Base-by-base conservation (phyloP, 1,284 basidiomycete genomes). In the Cryptococcus sp. region DNA sequence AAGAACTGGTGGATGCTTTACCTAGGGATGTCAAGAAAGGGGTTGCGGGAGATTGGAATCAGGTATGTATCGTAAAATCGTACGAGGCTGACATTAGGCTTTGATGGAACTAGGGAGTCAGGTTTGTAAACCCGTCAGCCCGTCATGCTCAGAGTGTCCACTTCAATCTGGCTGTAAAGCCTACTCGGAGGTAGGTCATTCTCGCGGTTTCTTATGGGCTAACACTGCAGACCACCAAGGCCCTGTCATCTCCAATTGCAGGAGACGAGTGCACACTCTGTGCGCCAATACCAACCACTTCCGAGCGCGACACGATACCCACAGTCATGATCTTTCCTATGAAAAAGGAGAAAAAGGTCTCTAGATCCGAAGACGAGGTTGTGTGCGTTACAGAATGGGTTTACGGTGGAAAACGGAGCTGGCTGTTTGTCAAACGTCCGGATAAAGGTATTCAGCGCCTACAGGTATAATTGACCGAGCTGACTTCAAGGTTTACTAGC, bases 371-470 rank as follows among this genome's bases (percentile, higher is more conserved):
- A 69, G 77, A 88, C 37, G 90, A 92, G 66, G 79, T 86, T 7
- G 91, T 97, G 19, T 87, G 85, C 64, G 82, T 92, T 18, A 76
- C 96, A 31, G 88, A 91, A 75, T 93, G 88, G 87, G 77, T 77
- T 23, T 64, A 70, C 11, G 60, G 55, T 7, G 63, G 66, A 16
- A 68, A 54, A 7, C 47, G 51, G 11, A 80, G 77, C 69, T 90
- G 91, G 73, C 72, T 93, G 22, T 81, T 94, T 54, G 80, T 86
- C 54, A 84, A 86, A 66, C 79, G 91, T 59, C 90, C 91, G 18
- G 83, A 90, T 64, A 83, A 81, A 73, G 92, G 91, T 91, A 64
- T 42, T n/a, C 18, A 39, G 14, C 32, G 54, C 42, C 13, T 31
- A 28, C 14, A 13, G 18, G n/a, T n/a, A 49, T 22, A 34, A 34